Conservation (phyloP, 2,329 filamentous ascomycete genomes). For the Fusarium coffeatum region DNA sequence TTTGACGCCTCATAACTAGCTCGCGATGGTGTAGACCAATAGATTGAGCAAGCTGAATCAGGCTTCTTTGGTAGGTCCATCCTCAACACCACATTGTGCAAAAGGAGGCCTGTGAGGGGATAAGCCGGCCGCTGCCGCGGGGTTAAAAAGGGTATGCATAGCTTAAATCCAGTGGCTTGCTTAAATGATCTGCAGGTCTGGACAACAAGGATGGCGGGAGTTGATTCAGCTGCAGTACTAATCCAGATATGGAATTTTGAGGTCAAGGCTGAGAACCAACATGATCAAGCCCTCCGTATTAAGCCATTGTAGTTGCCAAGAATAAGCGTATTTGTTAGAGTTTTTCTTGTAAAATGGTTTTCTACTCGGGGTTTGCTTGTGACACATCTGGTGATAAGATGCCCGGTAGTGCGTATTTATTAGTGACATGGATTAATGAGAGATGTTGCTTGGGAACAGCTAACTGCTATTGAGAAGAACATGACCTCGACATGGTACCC, state of each 20-base stretch:
- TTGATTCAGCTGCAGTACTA: neutral
- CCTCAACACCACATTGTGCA: neutral
- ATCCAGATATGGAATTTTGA: neutral
- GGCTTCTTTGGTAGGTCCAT: no score
- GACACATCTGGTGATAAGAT: no score
- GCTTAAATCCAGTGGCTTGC: neutral
- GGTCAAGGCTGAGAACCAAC: neutral
- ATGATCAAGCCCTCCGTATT: neutral
- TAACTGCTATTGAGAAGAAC: fast-evolving
- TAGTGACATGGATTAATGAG: no score
- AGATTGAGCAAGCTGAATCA: neutral
- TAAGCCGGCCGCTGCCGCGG: neutral
- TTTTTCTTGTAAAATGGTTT: no score
- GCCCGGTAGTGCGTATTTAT: no score
- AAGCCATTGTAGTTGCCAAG: no score
- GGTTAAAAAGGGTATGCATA: neutral
- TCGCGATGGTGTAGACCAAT: neutral
- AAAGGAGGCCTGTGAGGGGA: neutral
- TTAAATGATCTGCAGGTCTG: neutral
- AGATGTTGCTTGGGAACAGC: no score
- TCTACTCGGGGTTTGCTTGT: no score
- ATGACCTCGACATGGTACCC: neutral
- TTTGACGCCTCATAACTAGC: neutral
- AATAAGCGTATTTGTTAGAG: no score
- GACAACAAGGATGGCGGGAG: neutral